phyloP scores from a whole-genome alignment of 768 basidiomycete genomes.

The Rhizopogon vinicolor region DNA sequence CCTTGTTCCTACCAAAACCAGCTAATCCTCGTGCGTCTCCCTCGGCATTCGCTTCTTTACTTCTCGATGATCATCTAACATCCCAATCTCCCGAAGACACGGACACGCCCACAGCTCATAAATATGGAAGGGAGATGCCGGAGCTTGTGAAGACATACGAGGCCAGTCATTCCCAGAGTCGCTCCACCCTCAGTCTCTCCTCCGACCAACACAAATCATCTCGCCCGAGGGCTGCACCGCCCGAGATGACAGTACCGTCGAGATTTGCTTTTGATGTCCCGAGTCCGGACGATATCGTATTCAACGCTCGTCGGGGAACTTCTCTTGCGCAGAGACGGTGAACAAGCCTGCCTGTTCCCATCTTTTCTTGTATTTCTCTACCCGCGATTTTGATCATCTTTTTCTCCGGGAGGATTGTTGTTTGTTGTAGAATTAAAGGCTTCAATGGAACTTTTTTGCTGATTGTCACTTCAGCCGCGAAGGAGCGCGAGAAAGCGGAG shows the following conservation, averaged over 20 bases:
- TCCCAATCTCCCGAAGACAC: constrained; percentile 28
- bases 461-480: constrained; percentile 54
- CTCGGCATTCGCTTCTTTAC: constrained; percentile 72
- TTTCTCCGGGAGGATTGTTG: constrained; percentile 11
- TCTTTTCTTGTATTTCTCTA: constrained; percentile 4
- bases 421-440: constrained; percentile 28
- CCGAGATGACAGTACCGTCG: constrained; percentile 29
- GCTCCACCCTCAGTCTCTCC: constrained; percentile 19
- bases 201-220: constrained; percentile 9
- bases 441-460: constrained; percentile 35
- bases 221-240: constrained; percentile 19
- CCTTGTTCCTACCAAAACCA: constrained; percentile 55
- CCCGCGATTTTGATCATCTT: background rate
- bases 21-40: constrained; percentile 65
- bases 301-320: constrained; percentile 76
- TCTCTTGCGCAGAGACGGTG: constrained; percentile 41
- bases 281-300: constrained; percentile 89
- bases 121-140: constrained; percentile 28
- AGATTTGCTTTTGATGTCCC: constrained; percentile 74
- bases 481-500: constrained; percentile 74
- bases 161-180: constrained; percentile 23
- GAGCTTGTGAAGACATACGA: constrained; percentile 24
- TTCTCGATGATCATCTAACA: constrained; percentile 49
- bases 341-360: constrained; percentile 9
- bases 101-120: constrained; percentile 26